Base-by-base conservation (phyloP, 352 stramenopile genomes). In the Phytophthora pisi region DNA sequence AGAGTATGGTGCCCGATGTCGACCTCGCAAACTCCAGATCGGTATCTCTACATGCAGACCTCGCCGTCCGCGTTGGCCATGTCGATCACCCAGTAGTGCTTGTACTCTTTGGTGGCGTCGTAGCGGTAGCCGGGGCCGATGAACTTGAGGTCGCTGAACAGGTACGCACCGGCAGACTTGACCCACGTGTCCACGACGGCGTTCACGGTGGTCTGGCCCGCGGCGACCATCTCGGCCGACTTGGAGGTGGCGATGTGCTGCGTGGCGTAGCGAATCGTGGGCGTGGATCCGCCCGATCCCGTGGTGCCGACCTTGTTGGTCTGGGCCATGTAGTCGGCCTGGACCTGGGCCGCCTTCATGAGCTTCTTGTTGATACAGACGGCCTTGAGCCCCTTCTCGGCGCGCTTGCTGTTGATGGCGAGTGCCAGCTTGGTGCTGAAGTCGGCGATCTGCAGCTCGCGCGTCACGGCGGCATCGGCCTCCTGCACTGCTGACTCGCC, bases 331-430 rank as follows among this genome's bases (percentile, higher is more conserved):
- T 73, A 65, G 47, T 62, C 34, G 11, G 64, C 64, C 42, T 58
- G 40, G 34, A 61, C 59, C 38, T 74, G 64, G 26, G 69, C 64
- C 28, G 69, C 66, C 45, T 59, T 64, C 50, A 62, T 70, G 16
- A 77, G 60, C 46, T 74, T 77, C 63, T 38, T 64, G 54, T 82
- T 82, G 54, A 82, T 68, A 46, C 75, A 83, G 43, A 81, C 65
- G 38, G 59, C 49, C 11, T 57, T 49, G 34, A 83, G 66, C 3
- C 73, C 76, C 28, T 71, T 70, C 20, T 72, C 64, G 3, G 73
- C 56, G 30, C 69, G 75, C 61, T 79, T 78, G 20, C 50, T 49
- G 59, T 78, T 79, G 36, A 79, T 61, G 3, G 68, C 61, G 34
- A 38, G 16, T 18, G 66, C 50, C 11, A 81, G 57, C 50, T 79